Base-by-base conservation (phyloP, 2,329 filamentous ascomycete genomes). In the Venturia aucupariae region DNA sequence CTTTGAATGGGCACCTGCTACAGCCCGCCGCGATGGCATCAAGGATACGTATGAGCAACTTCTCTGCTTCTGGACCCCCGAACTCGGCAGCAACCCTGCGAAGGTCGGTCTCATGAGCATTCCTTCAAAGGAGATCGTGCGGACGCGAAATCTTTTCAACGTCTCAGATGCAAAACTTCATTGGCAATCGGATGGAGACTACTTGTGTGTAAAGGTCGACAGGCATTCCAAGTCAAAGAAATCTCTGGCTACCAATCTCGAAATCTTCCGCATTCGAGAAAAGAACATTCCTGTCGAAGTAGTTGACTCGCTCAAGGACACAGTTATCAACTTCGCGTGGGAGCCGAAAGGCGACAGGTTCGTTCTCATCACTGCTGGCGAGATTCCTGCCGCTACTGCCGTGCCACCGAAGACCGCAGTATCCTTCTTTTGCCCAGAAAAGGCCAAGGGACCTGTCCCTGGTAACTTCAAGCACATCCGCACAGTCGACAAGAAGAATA, bases 181-280 rank as follows among this genome's bases (percentile, higher is more conserved):
- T 82, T 99, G 94, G 94, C 94, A 99, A 79, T 96, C 92, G 4
- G 91, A 97, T 68, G 90, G 87, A 65, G 85, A 89, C 67, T 99
- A 97, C 75, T 86, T 99, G 66, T 97, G 94, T 74, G 93, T 97
- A 76, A 99, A 99, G 84, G 94, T 99, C 65, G 94, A 99, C 77
- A 86, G 94, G 69, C 94, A 99, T 82, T 96, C 92, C 76, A 99
- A 99, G 80, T 97, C 92, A 65, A 97, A 97, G 84, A 99, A 97
- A 80, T 96, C 92, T 2, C 86, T 96, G 72, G 93, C 92, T 67
- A 99, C 94, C 39, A 97, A 96, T 70, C 85, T 99, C 42, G 94
- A 99, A 77, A 97, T 99, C 74, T 99, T 99, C 88, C 90, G 94
- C 67, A 86, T 99, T 70, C 88, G 86, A 75, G 94, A 99, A 78